Conservation (phyloP, 164 flowering plant genomes). For the Umbilicus rupestris region DNA sequence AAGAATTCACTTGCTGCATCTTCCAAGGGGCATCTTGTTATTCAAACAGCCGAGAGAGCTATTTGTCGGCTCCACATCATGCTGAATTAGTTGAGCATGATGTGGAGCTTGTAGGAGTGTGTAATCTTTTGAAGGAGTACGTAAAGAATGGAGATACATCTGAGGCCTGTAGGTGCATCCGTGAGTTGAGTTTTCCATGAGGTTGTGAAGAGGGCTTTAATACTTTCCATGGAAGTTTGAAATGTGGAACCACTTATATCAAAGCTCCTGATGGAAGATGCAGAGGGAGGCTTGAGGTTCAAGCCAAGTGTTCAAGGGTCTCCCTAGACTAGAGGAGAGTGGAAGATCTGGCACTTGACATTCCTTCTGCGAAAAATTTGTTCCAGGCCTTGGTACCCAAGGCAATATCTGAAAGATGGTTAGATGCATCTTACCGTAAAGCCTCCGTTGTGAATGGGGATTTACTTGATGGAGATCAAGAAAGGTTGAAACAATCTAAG, state of each 20-base stretch:
- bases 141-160: slow-evolving; percentile 72
- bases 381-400: slow-evolving; percentile 52
- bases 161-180: slow-evolving; percentile 87
- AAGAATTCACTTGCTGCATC: slow-evolving; percentile 52
- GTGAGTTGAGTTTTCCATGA: slow-evolving; percentile 85
- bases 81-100: slow-evolving; percentile 94
- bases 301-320: slow-evolving; percentile 93
- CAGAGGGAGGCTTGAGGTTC: slow-evolving; percentile 90
- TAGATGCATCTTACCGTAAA: slow-evolving; percentile 56
- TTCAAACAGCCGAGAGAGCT: slow-evolving; percentile 88
- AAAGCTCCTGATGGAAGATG: slow-evolving; percentile 75
- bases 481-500: slow-evolving; percentile 53
- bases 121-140: slow-evolving; percentile 71
- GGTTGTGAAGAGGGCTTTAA: slow-evolving; percentile 78
- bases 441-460: slow-evolving; percentile 33
- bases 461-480: slow-evolving; percentile 26
- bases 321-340: slow-evolving; percentile 70
- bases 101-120: slow-evolving; percentile 78
- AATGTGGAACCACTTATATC: slow-evolving; percentile 21
- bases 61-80: slow-evolving; percentile 96
- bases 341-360: slow-evolving; percentile 92
- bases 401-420: slow-evolving; percentile 85
- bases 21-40: slow-evolving; percentile 64
- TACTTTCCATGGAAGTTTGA: slow-evolving; percentile 63
- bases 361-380: slow-evolving; percentile 68